A percentile compares a stretch with the other conserved stretches of the same genome.
phyloP scores from a whole-genome alignment of 2,329 filamentous ascomycete genomes.

The Daldinia sp. region DNA sequence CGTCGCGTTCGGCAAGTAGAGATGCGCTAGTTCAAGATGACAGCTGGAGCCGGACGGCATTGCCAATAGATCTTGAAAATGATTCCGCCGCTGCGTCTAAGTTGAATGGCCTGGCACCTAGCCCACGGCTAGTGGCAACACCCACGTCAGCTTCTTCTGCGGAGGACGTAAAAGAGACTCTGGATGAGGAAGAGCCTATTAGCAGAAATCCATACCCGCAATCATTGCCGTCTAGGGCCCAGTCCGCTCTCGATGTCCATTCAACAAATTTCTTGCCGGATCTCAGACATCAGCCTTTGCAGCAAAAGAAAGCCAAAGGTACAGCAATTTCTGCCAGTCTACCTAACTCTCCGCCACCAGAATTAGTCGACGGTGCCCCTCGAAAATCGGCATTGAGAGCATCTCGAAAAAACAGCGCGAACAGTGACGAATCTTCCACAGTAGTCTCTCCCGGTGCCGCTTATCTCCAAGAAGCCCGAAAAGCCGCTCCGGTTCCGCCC shows the following conservation, averaged over 20 bases:
- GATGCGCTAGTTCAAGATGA: constrained; percentile 31
- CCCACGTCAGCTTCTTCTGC: constrained; percentile 39
- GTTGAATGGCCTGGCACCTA: constrained; percentile 13
- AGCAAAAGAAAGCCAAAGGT: constrained; percentile 39
- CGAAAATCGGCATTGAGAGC: constrained; percentile 43
- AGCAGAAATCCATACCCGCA: constrained; percentile 17
- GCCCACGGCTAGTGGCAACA: constrained; percentile 33
- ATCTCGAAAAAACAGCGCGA: constrained; percentile 39
- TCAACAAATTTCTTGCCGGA: constrained; percentile 49
- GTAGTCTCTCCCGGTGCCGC: constrained; percentile 43
- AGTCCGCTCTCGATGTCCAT: constrained; percentile 44
- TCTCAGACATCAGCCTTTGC: constrained; percentile 52
- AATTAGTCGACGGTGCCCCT: constrained; percentile 38
- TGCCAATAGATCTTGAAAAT: constrained; percentile 41
- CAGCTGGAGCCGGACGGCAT: constrained; percentile 40
- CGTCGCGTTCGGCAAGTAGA: constrained; percentile 9
- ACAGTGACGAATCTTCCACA: constrained; percentile 37
- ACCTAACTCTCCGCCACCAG: constrained; percentile 43
- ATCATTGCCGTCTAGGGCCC: constrained; percentile 38
- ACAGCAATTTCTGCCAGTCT: constrained; percentile 39
- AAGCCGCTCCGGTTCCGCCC: constrained; percentile 42
- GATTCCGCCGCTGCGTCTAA: constrained; percentile 19
- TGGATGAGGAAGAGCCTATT: constrained; percentile 25
- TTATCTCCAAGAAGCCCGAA: constrained; percentile 50
- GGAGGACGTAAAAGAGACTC: constrained; percentile 33